Conservation (phyloP, 305 asterid genomes). For the Euphrasia arctica region DNA sequence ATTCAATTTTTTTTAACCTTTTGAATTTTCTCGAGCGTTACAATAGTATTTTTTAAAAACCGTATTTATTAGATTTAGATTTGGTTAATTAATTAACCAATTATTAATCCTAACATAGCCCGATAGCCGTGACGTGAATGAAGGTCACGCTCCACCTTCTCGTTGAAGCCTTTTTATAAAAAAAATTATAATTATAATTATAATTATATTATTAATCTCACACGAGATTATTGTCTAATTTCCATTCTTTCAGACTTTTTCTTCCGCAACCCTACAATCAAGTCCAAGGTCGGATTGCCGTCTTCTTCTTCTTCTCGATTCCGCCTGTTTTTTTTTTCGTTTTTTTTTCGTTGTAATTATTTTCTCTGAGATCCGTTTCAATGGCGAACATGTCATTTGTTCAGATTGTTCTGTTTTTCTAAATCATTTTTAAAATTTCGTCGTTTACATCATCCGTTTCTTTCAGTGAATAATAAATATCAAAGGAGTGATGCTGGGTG, state of each 20-base stretch:
- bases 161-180: too few species aligned
- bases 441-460: neutral
- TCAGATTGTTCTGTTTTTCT: neutral
- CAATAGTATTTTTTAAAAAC: too few species aligned
- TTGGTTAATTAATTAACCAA: too few species aligned
- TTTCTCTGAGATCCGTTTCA: constrained; percentile 28
- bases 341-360: neutral
- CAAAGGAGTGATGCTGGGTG: constrained; percentile 68
- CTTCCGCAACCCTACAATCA: constrained; percentile 23
- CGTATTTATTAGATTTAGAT: too few species aligned
- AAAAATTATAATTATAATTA: constrained; percentile 11
- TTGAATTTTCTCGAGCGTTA: too few species aligned
- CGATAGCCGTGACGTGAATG: neutral
- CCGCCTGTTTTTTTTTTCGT: neutral
- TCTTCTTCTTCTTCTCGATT: constrained; percentile 20
- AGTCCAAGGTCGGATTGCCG: constrained; percentile 23
- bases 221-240: constrained; percentile 12
- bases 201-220: constrained; percentile 15
- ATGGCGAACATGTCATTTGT: constrained; percentile 10
- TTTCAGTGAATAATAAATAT: constrained; percentile 24
- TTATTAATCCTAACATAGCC: too few species aligned
- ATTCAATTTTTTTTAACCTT: too few species aligned
- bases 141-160: neutral
- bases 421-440: neutral
- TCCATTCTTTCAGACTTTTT: constrained; percentile 17